Evolutionary conservation across 1,284 basidiomycete genomes (phyloP).

Genomic region (Cystobasidium slooffiae): DNA sequence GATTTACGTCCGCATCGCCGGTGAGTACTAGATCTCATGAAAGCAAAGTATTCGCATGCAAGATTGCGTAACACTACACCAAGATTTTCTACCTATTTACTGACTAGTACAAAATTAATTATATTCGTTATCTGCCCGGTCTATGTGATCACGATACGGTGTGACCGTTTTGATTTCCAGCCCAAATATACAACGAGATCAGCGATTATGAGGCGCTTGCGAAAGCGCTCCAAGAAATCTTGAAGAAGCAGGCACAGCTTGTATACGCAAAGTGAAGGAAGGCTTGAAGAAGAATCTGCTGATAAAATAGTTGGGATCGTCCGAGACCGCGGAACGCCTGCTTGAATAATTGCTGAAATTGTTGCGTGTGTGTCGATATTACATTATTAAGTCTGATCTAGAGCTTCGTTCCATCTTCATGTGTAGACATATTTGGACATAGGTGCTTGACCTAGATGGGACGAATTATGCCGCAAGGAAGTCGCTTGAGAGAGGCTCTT

Average conservation of each 20-base stretch:
- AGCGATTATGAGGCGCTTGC: conserved; percentile 57
- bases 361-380: too few species aligned
- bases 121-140: conserved; percentile 12
- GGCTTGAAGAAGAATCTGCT: not conserved
- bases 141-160: not conserved
- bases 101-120: conserved; percentile 4
- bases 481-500: conserved; percentile 12
- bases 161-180: conserved; percentile 30
- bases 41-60: conserved; percentile 34
- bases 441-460: not conserved
- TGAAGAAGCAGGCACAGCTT: conserved; percentile 43
- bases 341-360: too few species aligned
- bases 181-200: conserved; percentile 52
- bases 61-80: conserved; percentile 10
- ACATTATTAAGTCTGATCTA: too few species aligned
- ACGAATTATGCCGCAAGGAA: conserved; percentile 1
- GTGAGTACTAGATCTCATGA: conserved; percentile 2
- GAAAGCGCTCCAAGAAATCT: conserved; percentile 52
- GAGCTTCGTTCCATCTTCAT: too few species aligned
- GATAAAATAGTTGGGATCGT: not conserved
- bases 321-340: too few species aligned
- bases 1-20: conserved; percentile 45
- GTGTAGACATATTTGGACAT: not conserved
- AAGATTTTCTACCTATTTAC: not conserved
- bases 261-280: not conserved